Evolutionary conservation across 257 asterid genomes (phyloP).

Genomic region (Nicotiana paniculata): DNA sequence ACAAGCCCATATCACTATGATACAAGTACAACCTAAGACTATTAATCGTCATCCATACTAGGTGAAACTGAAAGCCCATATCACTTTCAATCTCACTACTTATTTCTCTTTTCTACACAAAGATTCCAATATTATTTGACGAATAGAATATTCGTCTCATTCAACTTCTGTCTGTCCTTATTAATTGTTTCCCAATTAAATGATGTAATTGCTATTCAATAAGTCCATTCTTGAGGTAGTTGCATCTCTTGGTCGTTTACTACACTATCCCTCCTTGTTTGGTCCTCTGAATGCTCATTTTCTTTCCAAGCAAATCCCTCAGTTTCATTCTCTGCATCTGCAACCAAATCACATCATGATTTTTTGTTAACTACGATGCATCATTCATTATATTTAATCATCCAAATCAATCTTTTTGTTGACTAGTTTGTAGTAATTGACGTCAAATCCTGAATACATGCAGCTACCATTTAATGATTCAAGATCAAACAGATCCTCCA

Average conservation of each 20-base stretch:
- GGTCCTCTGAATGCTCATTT: slow-evolving; percentile 10
- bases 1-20: not conserved
- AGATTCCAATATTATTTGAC: not conserved
- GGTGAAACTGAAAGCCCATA: not conserved
- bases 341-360: not conserved
- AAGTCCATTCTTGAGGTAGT: slow-evolving; percentile 39
- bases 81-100: not conserved
- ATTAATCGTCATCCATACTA: not conserved
- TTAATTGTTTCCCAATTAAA: not conserved
- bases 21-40: not conserved
- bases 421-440: not conserved
- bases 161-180: not conserved
- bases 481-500: not conserved
- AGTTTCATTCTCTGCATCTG: slow-evolving; percentile 20
- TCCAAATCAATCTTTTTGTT: not conserved
- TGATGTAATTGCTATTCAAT: slow-evolving; percentile 4
- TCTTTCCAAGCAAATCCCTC: slow-evolving; percentile 11
- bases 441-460: not conserved
- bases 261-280: slow-evolving; percentile 3
- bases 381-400: not conserved
- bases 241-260: slow-evolving; percentile 18
- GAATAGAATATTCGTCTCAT: not conserved
- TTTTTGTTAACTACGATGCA: not conserved
- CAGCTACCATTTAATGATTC: not conserved
- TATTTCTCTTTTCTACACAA: not conserved